Base-by-base conservation (phyloP, 169 alveolate genomes). In the Cytauxzoon felis region DNA sequence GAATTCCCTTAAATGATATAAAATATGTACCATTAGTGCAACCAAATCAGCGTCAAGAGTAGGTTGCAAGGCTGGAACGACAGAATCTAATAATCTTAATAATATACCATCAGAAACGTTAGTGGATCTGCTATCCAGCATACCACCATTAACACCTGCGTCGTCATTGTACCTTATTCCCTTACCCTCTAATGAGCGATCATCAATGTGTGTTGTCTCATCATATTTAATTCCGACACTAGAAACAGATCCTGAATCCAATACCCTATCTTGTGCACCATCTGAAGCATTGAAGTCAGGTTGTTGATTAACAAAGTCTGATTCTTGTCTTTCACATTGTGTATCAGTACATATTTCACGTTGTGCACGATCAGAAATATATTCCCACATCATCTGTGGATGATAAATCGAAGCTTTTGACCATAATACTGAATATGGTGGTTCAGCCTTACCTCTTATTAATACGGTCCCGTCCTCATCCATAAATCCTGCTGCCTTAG, bases 391-490 rank as follows among this genome's bases (percentile, higher is more conserved):
- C 70, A 87, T 78, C 66, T 84, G 87, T 11, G 96, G 96, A 16
- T 81, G 79, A 61, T 92, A 88, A 32, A 72, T 78, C 23, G 90
- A 80, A 26, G 90, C 80, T 52, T 88, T 80, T 1, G 96, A 92
- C 95, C 95, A 92, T 30, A 92, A 78, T 38, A 72, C 57, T 40
- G 94, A 80, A 65, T 87, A 92, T 5, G 96, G 93, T 34, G 94
- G 95, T 60, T 92, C 95, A 3, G 95, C 96, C 79, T 90, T 92
- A 4, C 96, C 96, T 57, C 91, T 71, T 21, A 92, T 81, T 36
- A 91, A 67, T 19, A 92, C 90, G 1, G 95, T 88, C 41, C 96
- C 96, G 36, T 87, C 90, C 2, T 92, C 96, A 71, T 91, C 95
- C 82, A 92, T 79, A 72, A 92, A 92, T 18, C 96, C 96, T 5